Evolutionary conservation across 495 filamentous ascomycete genomes (phyloP).

Genomic region (Rhizodiscina lignyota): DNA sequence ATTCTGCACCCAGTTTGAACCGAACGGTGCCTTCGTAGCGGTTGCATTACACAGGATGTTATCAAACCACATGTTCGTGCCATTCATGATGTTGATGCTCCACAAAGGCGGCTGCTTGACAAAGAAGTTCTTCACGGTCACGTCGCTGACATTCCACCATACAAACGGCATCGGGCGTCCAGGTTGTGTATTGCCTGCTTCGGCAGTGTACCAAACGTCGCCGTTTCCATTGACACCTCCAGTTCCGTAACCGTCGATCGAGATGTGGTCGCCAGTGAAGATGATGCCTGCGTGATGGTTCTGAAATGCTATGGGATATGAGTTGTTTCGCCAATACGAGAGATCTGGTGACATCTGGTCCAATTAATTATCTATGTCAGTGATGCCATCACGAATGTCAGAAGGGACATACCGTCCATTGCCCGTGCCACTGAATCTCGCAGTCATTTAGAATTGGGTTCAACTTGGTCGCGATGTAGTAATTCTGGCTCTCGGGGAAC

Average conservation of each 20-base stretch:
- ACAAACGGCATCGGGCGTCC: slow-evolving; percentile 44
- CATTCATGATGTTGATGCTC: slow-evolving; percentile 42
- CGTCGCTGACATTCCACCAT: slow-evolving; percentile 40
- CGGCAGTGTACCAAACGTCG: slow-evolving; percentile 27
- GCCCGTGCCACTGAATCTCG: slow-evolving; percentile 27
- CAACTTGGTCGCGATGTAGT: slow-evolving; percentile 31
- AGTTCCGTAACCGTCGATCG: slow-evolving; percentile 31
- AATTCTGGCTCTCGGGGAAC: slow-evolving; percentile 32
- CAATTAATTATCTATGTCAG: no score
- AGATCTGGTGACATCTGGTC: slow-evolving; percentile 35
- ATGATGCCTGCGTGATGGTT: slow-evolving; percentile 39
- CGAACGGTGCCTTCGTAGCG: slow-evolving; percentile 30
- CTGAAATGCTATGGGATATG: slow-evolving; percentile 36
- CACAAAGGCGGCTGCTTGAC: slow-evolving; percentile 37
- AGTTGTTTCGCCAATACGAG: slow-evolving; percentile 37
- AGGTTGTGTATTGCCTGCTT: slow-evolving; percentile 25
- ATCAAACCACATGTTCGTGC: slow-evolving; percentile 35
- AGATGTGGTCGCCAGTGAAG: slow-evolving; percentile 31
- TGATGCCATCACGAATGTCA: neutral
- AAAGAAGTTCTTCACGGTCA: slow-evolving; percentile 34
- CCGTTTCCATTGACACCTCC: slow-evolving; percentile 39
- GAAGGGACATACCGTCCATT: slow-evolving; percentile 8
- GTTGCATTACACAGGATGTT: slow-evolving; percentile 35
- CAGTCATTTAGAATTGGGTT: slow-evolving; percentile 31
- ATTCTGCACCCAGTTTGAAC: slow-evolving; percentile 41